These are phyloP conservation scores for Nakaseomyces uthaithaninus DNA, from an alignment of 1,139 yeast genomes.

Conservation along the genomic window DNA sequence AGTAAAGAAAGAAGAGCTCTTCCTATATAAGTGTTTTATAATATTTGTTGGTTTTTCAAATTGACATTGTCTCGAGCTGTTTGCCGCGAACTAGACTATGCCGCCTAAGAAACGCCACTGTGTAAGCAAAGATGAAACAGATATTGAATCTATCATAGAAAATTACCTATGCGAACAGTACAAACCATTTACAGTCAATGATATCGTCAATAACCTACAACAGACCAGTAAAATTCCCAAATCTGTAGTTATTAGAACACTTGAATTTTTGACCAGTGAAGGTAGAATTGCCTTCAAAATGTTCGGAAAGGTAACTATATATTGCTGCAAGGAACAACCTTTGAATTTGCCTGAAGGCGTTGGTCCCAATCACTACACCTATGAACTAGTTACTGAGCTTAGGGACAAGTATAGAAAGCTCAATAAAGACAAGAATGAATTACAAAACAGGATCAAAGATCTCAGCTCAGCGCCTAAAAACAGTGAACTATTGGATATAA, in stretches of 20 bases:
- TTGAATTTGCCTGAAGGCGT: slow-evolving; percentile 13
- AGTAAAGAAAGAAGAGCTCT: too few relatives aligned
- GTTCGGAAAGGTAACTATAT: slow-evolving; percentile 36
- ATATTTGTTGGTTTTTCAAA: too few relatives aligned
- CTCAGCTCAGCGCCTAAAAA: slow-evolving; percentile 19
- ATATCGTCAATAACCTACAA: slow-evolving; percentile 36
- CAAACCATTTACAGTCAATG: slow-evolving; percentile 37
- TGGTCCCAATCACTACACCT: slow-evolving; percentile 12
- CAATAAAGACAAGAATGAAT: slow-evolving; percentile 16
- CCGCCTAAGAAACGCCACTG: slow-evolving; percentile 2
- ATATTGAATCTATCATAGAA: slow-evolving; percentile 13
- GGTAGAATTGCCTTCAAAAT: slow-evolving; percentile 30
- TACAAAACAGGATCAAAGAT: slow-evolving; percentile 12
- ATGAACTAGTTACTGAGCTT: slow-evolving; percentile 17
- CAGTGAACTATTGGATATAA: slow-evolving; percentile 12
- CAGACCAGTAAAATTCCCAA: slow-evolving; percentile 28
- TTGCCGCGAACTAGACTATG: too few relatives aligned
- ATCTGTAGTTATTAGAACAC: slow-evolving; percentile 26
- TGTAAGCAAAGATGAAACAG: background rate
- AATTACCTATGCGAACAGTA: slow-evolving; percentile 35
- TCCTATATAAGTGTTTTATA: too few relatives aligned
- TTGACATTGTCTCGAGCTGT: too few relatives aligned
- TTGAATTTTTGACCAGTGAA: slow-evolving; percentile 30
- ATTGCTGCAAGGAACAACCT: slow-evolving; percentile 31
- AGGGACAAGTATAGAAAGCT: slow-evolving; percentile 18